Conservation (phyloP, 1,284 basidiomycete genomes). For the Coniferiporia sulphurascens region DNA sequence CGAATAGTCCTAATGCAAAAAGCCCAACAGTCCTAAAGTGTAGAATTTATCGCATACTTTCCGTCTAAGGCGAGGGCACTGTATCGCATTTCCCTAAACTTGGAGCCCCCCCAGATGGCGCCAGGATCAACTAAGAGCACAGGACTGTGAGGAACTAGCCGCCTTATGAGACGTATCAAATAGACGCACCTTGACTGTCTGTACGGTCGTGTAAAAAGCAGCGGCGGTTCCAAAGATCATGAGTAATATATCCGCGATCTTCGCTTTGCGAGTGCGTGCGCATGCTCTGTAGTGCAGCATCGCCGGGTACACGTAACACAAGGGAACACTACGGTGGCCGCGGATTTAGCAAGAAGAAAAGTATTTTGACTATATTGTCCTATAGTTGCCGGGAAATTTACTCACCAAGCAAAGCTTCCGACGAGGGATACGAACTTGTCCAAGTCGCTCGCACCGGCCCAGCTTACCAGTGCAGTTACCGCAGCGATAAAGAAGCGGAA, state of each 20-base stretch:
- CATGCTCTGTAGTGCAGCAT: slow-evolving; percentile 91
- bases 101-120: slow-evolving; percentile 21
- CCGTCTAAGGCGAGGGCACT: neutral
- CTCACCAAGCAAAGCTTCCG: slow-evolving; percentile 91
- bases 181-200: slow-evolving; percentile 64
- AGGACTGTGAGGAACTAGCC: neutral
- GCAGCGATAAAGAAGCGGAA: slow-evolving; percentile 81
- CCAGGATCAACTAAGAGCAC: slow-evolving; percentile 33
- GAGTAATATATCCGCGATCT: slow-evolving; percentile 70
- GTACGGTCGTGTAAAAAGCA: slow-evolving; percentile 79
- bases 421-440: slow-evolving; percentile 97
- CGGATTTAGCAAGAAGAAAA: slow-evolving; percentile 7
- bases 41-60: too few species aligned
- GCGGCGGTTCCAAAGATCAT: slow-evolving; percentile 81
- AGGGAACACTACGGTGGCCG: slow-evolving; percentile 62
- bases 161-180: neutral
- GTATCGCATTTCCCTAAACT: slow-evolving; percentile 23
- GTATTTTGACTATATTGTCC: neutral
- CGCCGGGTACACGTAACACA: slow-evolving; percentile 93
- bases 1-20: too few species aligned
- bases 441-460: slow-evolving; percentile 83
- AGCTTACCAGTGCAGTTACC: slow-evolving; percentile 73
- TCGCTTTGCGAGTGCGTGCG: slow-evolving; percentile 69
- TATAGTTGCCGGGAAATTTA: slow-evolving; percentile 20
- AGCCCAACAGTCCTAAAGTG: too few species aligned